Percentiles rank a stretch among this genome's conserved stretches.
phyloP scores from a whole-genome alignment of 2,329 filamentous ascomycete genomes.

The Cordyceps militaris region DNA sequence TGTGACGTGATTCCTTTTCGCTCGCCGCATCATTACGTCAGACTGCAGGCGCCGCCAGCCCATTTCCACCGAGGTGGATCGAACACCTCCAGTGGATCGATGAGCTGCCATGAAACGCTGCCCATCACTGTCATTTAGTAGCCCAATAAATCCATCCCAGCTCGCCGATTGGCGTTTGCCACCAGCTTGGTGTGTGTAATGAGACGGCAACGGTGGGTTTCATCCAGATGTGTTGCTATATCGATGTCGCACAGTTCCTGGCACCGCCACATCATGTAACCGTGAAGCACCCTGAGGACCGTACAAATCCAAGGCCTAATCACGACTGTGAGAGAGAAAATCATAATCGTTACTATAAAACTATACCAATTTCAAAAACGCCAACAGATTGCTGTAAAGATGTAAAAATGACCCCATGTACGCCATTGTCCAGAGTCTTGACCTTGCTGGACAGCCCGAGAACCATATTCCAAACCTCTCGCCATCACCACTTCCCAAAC shows the following conservation, averaged over 20 bases:
- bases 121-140: background rate
- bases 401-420: background rate
- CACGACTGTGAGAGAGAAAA: background rate
- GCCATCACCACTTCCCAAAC: background rate
- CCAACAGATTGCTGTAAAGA: background rate
- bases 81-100: background rate
- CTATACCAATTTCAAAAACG: background rate
- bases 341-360: background rate
- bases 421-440: background rate
- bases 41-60: constrained; percentile 2
- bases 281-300: too few species aligned
- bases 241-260: background rate
- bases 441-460: background rate
- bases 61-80: background rate
- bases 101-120: background rate
- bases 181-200: background rate
- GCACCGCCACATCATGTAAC: background rate
- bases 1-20: background rate
- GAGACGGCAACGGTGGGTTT: background rate
- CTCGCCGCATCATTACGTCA: constrained; percentile 9
- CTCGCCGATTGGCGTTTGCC: background rate
- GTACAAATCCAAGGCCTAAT: background rate
- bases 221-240: background rate
- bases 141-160: background rate
- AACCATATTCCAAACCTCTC: background rate